phyloP scores from a whole-genome alignment of 2,329 filamentous ascomycete species.

The Diaporthe citriasiana region DNA sequence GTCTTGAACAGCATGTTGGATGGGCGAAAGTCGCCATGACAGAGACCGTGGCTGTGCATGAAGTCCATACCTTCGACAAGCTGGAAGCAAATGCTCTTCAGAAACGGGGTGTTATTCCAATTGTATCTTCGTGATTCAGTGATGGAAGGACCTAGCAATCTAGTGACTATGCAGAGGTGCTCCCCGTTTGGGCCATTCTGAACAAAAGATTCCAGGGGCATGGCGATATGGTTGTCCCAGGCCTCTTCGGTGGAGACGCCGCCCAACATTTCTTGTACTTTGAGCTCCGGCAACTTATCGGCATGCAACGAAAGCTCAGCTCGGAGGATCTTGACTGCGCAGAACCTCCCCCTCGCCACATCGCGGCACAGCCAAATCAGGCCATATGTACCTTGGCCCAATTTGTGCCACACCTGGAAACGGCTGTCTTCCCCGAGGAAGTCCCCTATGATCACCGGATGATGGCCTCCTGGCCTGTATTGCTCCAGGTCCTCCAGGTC shows the following conservation, averaged over 20 bases:
- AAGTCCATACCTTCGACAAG: not conserved
- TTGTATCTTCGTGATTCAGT: not conserved
- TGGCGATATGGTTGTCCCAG: not conserved
- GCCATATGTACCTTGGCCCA: not conserved
- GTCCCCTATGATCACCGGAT: not conserved
- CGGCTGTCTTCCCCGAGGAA: not conserved
- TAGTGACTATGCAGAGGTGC: not conserved
- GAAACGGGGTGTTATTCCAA: not conserved
- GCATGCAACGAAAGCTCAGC: not conserved
- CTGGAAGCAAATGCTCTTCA: slow-evolving; percentile 6
- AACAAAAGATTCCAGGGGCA: not conserved
- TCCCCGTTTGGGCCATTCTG: slow-evolving; percentile 4
- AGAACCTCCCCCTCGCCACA: not conserved
- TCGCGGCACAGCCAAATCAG: not conserved
- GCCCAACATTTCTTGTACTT: not conserved
- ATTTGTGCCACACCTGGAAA: slow-evolving; percentile 2
- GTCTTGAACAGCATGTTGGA: not conserved
- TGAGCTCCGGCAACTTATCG: not conserved
- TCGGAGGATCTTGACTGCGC: not conserved
- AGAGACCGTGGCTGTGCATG: not conserved
- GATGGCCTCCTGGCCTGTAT: slow-evolving; percentile 1
- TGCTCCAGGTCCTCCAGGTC: not conserved
- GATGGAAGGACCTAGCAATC: not conserved
- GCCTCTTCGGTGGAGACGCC: not conserved
- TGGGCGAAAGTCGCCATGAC: not conserved